phyloP scores from a whole-genome alignment of 2,329 filamentous ascomycete species.

The Teratosphaeriaceae sp. region DNA sequence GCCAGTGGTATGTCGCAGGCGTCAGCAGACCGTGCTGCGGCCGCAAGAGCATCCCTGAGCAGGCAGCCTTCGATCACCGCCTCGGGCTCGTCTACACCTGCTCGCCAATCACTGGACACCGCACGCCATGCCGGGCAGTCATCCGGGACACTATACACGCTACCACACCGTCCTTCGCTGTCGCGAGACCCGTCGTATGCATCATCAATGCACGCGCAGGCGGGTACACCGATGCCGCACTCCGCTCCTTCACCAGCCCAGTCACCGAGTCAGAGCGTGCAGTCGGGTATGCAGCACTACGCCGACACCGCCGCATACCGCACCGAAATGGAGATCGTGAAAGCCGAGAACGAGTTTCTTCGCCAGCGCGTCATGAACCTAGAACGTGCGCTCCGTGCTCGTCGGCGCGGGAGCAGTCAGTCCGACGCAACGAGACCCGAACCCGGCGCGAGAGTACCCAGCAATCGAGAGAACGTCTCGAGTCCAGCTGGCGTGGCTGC shows the following conservation, averaged over 20 bases:
- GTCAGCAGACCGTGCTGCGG: constrained; percentile 29
- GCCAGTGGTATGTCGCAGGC: constrained; percentile 28
- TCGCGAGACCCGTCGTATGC: constrained; percentile 24
- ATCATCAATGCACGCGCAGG: constrained; percentile 20
- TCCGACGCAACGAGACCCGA: constrained; percentile 20
- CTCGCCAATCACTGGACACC: constrained; percentile 25
- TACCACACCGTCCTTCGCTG: constrained; percentile 28
- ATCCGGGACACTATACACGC: constrained; percentile 15
- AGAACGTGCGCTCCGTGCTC: constrained; percentile 35
- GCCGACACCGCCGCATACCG: constrained; percentile 39
- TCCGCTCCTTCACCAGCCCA: constrained; percentile 16
- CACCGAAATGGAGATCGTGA: constrained; percentile 43
- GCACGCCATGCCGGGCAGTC: constrained; percentile 12
- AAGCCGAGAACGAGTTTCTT: constrained; percentile 43
- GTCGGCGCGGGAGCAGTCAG: constrained; percentile 26
- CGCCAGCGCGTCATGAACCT: constrained; percentile 42
- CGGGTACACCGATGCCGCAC: constrained; percentile 18
- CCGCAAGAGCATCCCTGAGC: constrained; percentile 21
- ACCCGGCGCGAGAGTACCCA: constrained; percentile 2
- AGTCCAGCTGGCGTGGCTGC: constrained; percentile 11
- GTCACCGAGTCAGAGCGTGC: constrained; percentile 12
- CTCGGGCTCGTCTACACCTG: constrained; percentile 30
- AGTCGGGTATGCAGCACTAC: constrained; percentile 21
- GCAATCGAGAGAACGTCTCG: constrained; percentile 2
- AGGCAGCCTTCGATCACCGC: constrained; percentile 28